Conservation (phyloP, 1,139 yeast species). For the Debaryomycetaceae sp. region DNA sequence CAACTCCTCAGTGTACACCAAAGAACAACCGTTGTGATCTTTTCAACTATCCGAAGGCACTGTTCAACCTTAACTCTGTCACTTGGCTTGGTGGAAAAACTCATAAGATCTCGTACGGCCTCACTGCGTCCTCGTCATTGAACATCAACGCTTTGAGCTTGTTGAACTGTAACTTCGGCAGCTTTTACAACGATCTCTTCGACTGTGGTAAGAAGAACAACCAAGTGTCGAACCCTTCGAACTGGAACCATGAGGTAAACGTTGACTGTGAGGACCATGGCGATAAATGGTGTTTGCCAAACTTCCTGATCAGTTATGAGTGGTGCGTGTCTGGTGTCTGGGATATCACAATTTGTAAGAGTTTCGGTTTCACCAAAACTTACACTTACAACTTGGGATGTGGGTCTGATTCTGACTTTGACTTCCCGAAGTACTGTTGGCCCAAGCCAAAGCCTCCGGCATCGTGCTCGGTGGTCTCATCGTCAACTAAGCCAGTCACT, state of each 20-base stretch:
- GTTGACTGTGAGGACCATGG: conserved; percentile 6
- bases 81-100: neutral
- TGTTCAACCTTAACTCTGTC: conserved; percentile 4
- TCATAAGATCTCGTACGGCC: conserved; percentile 3
- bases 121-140: conserved; percentile 3
- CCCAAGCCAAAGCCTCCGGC: conserved; percentile 3
- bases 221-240: neutral
- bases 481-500: neutral
- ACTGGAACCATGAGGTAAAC: conserved; percentile 1
- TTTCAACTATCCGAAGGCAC: conserved; percentile 3
- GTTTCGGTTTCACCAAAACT: conserved; percentile 1
- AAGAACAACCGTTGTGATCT: conserved; percentile 2
- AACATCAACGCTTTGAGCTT: conserved; percentile 3
- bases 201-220: conserved; percentile 3
- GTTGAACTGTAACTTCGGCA: conserved; percentile 2
- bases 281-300: conserved; percentile 7
- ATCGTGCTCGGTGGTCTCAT: neutral
- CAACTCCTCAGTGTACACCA: conserved; percentile 6
- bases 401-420: conserved; percentile 3
- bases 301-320: conserved; percentile 3
- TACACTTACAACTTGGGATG: conserved; percentile 5
- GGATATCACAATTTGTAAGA: conserved; percentile 1
- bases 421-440: conserved; percentile 7
- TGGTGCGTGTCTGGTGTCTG: conserved; percentile 5
- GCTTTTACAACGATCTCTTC: conserved; percentile 2